Percentiles rank a stretch among this genome's conserved stretches.
phyloP scores from a whole-genome alignment of 2,329 filamentous ascomycete genomes.

The Cladorrhinum sp. region DNA sequence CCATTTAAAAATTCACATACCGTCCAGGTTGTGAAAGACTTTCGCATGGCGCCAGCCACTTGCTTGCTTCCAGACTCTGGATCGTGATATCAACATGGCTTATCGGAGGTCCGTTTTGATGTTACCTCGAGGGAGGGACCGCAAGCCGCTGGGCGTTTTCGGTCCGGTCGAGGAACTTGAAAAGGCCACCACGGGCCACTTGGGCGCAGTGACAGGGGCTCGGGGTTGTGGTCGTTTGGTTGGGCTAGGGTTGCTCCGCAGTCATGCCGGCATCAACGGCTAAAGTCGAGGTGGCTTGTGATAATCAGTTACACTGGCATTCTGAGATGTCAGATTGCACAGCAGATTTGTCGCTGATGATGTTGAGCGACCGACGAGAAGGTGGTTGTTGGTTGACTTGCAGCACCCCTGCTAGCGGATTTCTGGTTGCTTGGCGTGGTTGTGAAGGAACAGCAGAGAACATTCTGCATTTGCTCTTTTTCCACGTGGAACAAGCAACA shows the following conservation, averaged over 20 bases:
- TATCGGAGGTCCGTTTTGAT: too few species aligned
- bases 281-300: constrained; percentile 11
- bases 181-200: background rate
- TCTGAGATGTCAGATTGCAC: background rate
- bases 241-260: constrained; percentile 12
- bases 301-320: constrained; percentile 8
- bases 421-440: background rate
- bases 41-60: too few species aligned
- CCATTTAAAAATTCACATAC: too few species aligned
- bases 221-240: constrained; percentile 13
- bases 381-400: too few species aligned
- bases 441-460: background rate
- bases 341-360: background rate
- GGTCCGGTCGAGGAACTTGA: constrained; percentile 5
- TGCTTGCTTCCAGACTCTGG: too few species aligned
- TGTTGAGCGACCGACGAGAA: background rate
- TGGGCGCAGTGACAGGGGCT: background rate
- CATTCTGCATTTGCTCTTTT: background rate
- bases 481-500: background rate
- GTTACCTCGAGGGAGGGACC: background rate
- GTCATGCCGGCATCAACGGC: constrained; percentile 6
- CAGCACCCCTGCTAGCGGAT: background rate
- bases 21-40: too few species aligned
- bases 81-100: too few species aligned
- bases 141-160: constrained; percentile 5